Percentiles rank a stretch among this genome's conserved stretches.
Conservation (phyloP, 805 yeast species). For the Candida chauliodis region DNA sequence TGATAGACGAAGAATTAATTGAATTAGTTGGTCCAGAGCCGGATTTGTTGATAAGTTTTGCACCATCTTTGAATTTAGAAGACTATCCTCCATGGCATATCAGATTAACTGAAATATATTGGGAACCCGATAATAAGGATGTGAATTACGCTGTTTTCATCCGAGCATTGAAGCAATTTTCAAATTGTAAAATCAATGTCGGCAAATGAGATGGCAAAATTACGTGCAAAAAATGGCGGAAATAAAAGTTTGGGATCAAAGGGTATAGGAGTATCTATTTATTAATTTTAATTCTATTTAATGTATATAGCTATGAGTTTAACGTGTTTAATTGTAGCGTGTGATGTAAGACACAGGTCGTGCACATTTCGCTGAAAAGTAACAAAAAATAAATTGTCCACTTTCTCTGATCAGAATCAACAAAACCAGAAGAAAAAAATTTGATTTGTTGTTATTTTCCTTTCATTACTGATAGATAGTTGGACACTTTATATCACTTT, state of each 20-base stretch:
- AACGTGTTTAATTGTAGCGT: too few relatives aligned
- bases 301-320: slow-evolving; percentile 1
- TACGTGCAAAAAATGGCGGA: too few relatives aligned
- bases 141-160: slow-evolving; percentile 82
- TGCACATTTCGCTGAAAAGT: neutral
- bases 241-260: too few relatives aligned
- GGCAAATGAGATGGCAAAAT: slow-evolving; percentile 52
- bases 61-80: slow-evolving; percentile 83
- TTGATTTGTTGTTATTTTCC: slow-evolving; percentile 11
- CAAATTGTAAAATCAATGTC: slow-evolving; percentile 81
- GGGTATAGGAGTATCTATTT: too few relatives aligned
- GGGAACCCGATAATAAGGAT: slow-evolving; percentile 81
- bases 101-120: slow-evolving; percentile 82
- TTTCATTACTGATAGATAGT: neutral
- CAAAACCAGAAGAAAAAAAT: slow-evolving; percentile 5
- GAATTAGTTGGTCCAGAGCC: slow-evolving; percentile 90
- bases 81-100: slow-evolving; percentile 99
- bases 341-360: slow-evolving; percentile 1
- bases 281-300: neutral
- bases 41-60: slow-evolving; percentile 78
- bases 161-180: slow-evolving; percentile 69
- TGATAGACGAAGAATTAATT: slow-evolving; percentile 69
- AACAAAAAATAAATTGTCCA: slow-evolving; percentile 1
- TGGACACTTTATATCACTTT: neutral
- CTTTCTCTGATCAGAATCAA: slow-evolving; percentile 1